phyloP scores from a whole-genome alignment of 371 early-diverging fungal species.

The Mortierella sp. region DNA sequence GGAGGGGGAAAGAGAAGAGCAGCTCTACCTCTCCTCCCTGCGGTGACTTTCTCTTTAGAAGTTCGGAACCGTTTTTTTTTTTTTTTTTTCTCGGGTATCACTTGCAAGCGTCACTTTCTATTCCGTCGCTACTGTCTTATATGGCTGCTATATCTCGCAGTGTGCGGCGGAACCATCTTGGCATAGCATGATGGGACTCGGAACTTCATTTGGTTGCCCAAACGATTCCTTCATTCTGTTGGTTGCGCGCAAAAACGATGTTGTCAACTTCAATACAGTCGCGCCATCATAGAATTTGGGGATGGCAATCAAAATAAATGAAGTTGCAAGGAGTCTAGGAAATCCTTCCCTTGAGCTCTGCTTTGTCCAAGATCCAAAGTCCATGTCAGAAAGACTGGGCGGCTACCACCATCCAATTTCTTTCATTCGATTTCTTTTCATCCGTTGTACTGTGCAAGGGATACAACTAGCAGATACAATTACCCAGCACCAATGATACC shows the following conservation, averaged over 20 bases:
- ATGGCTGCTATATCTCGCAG: constrained; percentile 11
- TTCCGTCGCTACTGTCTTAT: constrained; percentile 29
- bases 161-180: constrained; percentile 30
- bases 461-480: too few species aligned
- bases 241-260: constrained; percentile 20
- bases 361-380: neutral
- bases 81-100: neutral
- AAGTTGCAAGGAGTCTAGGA: constrained; percentile 27
- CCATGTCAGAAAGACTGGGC: too few species aligned
- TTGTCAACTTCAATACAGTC: constrained; percentile 7
- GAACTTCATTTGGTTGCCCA: constrained; percentile 44
- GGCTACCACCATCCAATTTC: too few species aligned
- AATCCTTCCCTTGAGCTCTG: constrained; percentile 1
- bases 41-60: neutral
- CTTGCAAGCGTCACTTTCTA: constrained; percentile 10
- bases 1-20: too few species aligned
- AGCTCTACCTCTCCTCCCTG: too few species aligned
- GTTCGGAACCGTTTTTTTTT: neutral
- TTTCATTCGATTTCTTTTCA: too few species aligned
- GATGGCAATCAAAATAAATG: constrained; percentile 31
- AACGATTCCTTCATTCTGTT: constrained; percentile 23
- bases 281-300: constrained; percentile 37
- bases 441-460: too few species aligned
- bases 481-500: too few species aligned
- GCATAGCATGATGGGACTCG: constrained; percentile 23